Conservation (phyloP, 805 yeast genomes). For the Vanderwaltozyma yarrowii region DNA sequence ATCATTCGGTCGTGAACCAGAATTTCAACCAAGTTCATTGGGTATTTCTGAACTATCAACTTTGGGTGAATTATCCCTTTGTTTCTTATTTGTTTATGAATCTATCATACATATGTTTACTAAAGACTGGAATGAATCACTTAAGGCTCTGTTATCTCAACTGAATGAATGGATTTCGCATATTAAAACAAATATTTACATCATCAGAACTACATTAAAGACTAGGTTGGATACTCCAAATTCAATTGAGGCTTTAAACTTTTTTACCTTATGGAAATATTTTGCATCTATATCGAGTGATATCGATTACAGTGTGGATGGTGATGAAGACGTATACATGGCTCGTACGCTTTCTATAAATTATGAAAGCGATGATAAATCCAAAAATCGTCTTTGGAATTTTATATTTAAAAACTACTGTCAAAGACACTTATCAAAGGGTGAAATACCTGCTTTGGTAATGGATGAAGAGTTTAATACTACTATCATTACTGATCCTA, state of each 20-base stretch:
- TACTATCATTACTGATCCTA: slow-evolving; percentile 15
- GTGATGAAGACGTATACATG: slow-evolving; percentile 23
- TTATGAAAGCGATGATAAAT: slow-evolving; percentile 18
- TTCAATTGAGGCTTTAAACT: slow-evolving; percentile 14
- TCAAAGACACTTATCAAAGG: slow-evolving; percentile 23
- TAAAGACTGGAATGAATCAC: slow-evolving; percentile 9
- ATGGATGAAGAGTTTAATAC: slow-evolving; percentile 7
- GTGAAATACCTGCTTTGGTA: slow-evolving; percentile 20
- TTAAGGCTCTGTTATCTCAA: slow-evolving; percentile 5
- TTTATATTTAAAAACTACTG: slow-evolving; percentile 22
- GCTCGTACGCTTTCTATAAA: slow-evolving; percentile 20
- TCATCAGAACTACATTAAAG: slow-evolving; percentile 13
- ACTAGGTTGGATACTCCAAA: slow-evolving; percentile 9
- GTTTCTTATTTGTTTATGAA: slow-evolving; percentile 18
- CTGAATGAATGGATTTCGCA: slow-evolving; percentile 8
- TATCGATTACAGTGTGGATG: slow-evolving; percentile 10
- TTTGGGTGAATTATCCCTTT: slow-evolving; percentile 14
- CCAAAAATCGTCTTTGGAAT: slow-evolving; percentile 18
- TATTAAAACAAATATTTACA: slow-evolving; percentile 10
- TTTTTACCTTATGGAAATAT: slow-evolving; percentile 16
- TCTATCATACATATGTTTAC: slow-evolving; percentile 16
- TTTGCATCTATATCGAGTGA: slow-evolving; percentile 9
- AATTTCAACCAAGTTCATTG: slow-evolving; percentile 10
- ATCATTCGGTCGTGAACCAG: slow-evolving; percentile 15
- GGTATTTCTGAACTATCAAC: slow-evolving; percentile 13